These are phyloP conservation scores for Melampsora larici-populina DNA, from an alignment of 1,284 basidiomycete genomes.

Conservation along the genomic window DNA sequence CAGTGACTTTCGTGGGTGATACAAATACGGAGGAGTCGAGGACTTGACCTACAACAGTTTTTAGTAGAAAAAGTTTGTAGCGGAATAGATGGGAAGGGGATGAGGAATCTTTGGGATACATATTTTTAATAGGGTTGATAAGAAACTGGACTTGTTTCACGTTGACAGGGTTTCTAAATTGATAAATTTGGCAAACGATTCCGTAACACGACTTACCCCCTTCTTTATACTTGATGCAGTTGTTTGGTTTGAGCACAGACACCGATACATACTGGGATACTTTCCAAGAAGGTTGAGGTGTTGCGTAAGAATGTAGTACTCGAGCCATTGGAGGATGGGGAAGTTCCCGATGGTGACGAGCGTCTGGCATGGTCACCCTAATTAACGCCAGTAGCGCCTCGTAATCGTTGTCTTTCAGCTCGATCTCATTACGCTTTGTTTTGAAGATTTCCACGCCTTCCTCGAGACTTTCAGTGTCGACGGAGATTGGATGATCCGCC, in stretches of 20 bases:
- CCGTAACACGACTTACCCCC: not conserved
- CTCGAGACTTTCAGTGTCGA: too few relatives aligned
- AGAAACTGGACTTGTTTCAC: not conserved
- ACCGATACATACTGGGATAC: not conserved
- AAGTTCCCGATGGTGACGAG: not conserved
- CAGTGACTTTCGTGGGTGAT: not conserved
- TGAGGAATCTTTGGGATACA: not conserved
- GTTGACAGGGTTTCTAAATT: not conserved
- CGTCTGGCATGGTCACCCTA: not conserved
- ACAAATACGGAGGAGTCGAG: not conserved
- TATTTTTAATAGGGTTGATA: not conserved
- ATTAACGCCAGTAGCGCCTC: not conserved
- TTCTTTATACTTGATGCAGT: not conserved
- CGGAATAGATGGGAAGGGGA: not conserved
- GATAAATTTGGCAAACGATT: conserved; percentile 1
- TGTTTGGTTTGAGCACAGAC: conserved; percentile 2
- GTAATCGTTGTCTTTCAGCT: not conserved
- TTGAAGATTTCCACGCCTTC: not conserved
- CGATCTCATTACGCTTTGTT: not conserved
- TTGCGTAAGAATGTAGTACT: not conserved
- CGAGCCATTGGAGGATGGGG: not conserved
- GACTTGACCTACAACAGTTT: conserved; percentile 1
- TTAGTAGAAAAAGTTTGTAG: not conserved
- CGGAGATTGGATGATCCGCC: not conserved
- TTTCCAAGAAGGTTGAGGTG: not conserved